Percentiles rank a stretch among this genome's conserved stretches.
phyloP scores from a whole-genome alignment of 495 filamentous ascomycete species.

The Penicillium pancosmium region DNA sequence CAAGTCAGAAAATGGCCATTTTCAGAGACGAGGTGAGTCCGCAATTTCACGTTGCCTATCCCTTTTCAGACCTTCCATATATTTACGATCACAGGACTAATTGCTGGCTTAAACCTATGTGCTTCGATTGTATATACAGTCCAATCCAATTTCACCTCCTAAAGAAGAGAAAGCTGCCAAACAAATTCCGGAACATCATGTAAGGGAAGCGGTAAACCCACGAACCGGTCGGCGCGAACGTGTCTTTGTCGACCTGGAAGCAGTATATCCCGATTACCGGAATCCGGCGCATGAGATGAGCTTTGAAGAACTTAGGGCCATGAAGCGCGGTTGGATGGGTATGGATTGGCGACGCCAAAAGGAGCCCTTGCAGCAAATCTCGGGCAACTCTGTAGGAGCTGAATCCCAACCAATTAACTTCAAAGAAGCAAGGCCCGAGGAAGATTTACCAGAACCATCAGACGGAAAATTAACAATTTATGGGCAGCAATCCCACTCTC shows the following conservation, averaged over 20 bases:
- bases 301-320: constrained; percentile 89
- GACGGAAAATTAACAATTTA: constrained; percentile 34
- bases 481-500: constrained; percentile 20
- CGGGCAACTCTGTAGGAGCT: constrained; percentile 34
- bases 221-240: constrained; percentile 78
- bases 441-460: constrained; percentile 29
- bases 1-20: constrained; percentile 79
- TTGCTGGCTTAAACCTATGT: constrained; percentile 65
- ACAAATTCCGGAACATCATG: constrained; percentile 50
- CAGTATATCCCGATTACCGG: constrained; percentile 76
- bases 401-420: constrained; percentile 18
- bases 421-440: constrained; percentile 15
- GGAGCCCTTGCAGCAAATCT: constrained; percentile 42
- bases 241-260: constrained; percentile 82
- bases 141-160: constrained; percentile 48
- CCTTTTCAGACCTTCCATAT: constrained; percentile 55
- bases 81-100: constrained; percentile 99
- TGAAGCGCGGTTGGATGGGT: constrained; percentile 74
- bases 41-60: constrained; percentile 24
- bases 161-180: constrained; percentile 40
- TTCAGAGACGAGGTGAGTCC: constrained; percentile 95
- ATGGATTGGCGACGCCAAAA: constrained; percentile 62
- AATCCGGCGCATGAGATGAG: constrained; percentile 72
- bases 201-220: constrained; percentile 76
- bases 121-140: constrained; percentile 63